Evolutionary conservation across 2,329 filamentous ascomycete species (phyloP).

Genomic region (Ophiosphaerella herpotricha): DNA sequence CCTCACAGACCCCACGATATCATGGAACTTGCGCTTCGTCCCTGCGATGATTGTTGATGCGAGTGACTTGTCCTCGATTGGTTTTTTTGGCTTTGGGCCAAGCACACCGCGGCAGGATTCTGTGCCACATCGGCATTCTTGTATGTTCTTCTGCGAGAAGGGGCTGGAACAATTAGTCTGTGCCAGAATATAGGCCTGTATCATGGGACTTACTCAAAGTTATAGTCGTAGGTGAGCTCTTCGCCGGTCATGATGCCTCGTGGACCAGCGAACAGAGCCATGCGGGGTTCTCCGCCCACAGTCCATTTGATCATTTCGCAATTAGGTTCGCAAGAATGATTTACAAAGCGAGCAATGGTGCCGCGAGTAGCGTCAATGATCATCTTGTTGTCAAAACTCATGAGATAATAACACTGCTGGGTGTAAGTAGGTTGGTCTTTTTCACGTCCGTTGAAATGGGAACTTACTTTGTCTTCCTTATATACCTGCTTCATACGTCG

Average conservation of each 20-base stretch:
- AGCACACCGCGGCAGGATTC: slow-evolving; percentile 65
- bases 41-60: slow-evolving; percentile 35
- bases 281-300: slow-evolving; percentile 88
- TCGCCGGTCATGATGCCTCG: slow-evolving; percentile 90
- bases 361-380: slow-evolving; percentile 97
- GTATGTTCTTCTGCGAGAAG: slow-evolving; percentile 64
- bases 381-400: slow-evolving; percentile 98
- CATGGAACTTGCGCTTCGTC: slow-evolving; percentile 42
- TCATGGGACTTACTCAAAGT: slow-evolving; percentile 63
- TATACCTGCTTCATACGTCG: slow-evolving; percentile 91
- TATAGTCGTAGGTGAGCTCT: slow-evolving; percentile 93
- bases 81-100: slow-evolving; percentile 60
- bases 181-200: background rate
- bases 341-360: slow-evolving; percentile 96
- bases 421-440: slow-evolving; percentile 18
- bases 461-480: slow-evolving; percentile 83
- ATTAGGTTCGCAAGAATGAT: slow-evolving; percentile 95
- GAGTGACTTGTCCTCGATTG: slow-evolving; percentile 39
- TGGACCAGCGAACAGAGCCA: slow-evolving; percentile 95
- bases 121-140: slow-evolving; percentile 66
- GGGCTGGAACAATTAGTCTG: slow-evolving; percentile 28
- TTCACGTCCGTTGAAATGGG: background rate
- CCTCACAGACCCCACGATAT: slow-evolving; percentile 29
- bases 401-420: slow-evolving; percentile 88
- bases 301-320: slow-evolving; percentile 99